phyloP scores from a whole-genome alignment of 148 eudicot genomes.

The Vaccinium corymbosum region DNA sequence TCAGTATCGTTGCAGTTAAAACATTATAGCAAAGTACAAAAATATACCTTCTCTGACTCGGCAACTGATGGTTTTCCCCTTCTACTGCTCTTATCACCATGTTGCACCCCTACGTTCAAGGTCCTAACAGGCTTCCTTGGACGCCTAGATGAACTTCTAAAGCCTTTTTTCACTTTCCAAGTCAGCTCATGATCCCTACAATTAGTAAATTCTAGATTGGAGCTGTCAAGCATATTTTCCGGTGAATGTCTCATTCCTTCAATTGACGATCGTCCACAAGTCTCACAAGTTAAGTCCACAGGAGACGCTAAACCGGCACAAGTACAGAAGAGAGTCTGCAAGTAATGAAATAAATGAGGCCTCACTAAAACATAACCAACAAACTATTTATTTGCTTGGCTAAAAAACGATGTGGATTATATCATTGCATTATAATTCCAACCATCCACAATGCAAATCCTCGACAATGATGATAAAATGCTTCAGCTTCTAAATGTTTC shows the following conservation, averaged over 20 bases:
- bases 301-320: constrained; percentile 17
- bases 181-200: constrained; percentile 40
- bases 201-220: constrained; percentile 37
- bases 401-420: not conserved
- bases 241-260: constrained; percentile 36
- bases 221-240: constrained; percentile 41
- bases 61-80: constrained; percentile 32
- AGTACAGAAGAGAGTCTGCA: constrained; percentile 22
- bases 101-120: constrained; percentile 25
- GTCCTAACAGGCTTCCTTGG: constrained; percentile 37
- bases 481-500: too few species aligned
- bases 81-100: constrained; percentile 28
- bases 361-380: not conserved
- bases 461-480: too few species aligned
- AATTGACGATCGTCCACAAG: constrained; percentile 24
- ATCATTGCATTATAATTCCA: not conserved
- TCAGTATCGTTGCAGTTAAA: not conserved
- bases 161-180: constrained; percentile 56
- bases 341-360: not conserved
- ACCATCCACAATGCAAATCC: not conserved
- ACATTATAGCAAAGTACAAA: not conserved
- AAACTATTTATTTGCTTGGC: not conserved
- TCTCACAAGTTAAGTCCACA: constrained; percentile 13
- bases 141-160: constrained; percentile 43
- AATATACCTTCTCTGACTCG: constrained; percentile 55